Evolutionary conservation across 208 protist species (phyloP).

Genomic region (Naegleria gruberi): DNA sequence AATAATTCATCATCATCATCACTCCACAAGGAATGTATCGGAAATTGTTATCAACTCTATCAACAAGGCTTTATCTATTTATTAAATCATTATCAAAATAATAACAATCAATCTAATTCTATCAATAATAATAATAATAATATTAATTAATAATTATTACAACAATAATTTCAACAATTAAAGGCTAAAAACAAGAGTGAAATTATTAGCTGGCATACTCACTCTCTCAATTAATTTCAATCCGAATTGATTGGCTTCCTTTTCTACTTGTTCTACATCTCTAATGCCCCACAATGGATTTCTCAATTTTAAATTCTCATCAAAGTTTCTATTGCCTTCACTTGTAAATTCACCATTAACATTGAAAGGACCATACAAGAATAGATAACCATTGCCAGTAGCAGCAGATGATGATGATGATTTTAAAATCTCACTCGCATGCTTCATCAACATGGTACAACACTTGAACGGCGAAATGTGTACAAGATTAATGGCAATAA

Average conservation of each 20-base stretch:
- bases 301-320: background rate
- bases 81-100: too few relatives aligned
- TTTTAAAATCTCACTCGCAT: background rate
- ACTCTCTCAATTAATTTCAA: background rate
- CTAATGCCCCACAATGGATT: background rate
- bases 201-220: slow-evolving; percentile 9
- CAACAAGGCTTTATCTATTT: background rate
- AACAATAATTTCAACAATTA: too few relatives aligned
- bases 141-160: too few relatives aligned
- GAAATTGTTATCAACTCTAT: background rate
- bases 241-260: background rate
- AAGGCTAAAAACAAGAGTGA: background rate
- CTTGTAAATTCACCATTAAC: background rate
- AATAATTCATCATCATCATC: background rate
- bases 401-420: background rate
- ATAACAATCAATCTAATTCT: too few relatives aligned
- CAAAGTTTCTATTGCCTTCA: background rate
- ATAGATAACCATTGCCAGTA: background rate
- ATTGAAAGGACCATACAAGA: slow-evolving; percentile 15
- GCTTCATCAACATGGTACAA: background rate
- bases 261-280: background rate
- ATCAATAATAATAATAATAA: too few relatives aligned
- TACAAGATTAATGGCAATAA: background rate
- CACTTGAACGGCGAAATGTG: background rate
- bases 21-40: background rate